Percentiles rank a stretch among this genome's conserved stretches.
Evolutionary conservation across 345 rosid species (phyloP).

Genomic region (Rhodamnia argentea): DNA sequence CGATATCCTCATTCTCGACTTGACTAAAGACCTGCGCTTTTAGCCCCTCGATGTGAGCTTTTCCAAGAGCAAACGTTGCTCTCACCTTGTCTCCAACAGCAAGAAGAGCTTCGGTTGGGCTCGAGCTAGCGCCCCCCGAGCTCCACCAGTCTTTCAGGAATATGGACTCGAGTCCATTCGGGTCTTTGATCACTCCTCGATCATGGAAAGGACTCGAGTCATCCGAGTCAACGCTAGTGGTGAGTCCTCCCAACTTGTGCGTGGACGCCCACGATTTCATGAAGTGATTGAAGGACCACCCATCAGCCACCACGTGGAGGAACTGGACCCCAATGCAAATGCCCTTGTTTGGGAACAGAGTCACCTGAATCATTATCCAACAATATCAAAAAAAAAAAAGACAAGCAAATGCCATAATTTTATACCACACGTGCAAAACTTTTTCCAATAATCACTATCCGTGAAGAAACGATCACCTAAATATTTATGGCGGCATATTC

Average conservation of each 20-base stretch:
- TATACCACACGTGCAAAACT: no score
- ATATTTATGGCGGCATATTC: no score
- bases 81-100: constrained; percentile 7
- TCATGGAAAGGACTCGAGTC: constrained; percentile 1
- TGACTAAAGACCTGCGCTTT: constrained; percentile 3
- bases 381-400: no score
- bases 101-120: not conserved
- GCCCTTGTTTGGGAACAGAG: constrained; percentile 28
- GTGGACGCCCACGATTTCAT: constrained; percentile 27
- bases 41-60: not conserved
- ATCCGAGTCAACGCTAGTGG: not conserved
- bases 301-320: constrained; percentile 25
- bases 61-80: constrained; percentile 9
- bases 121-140: not conserved
- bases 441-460: no score
- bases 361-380: not conserved
- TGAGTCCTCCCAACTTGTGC: not conserved
- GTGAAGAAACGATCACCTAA: no score
- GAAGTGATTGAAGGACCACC: constrained; percentile 23
- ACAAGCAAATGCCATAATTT: no score
- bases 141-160: constrained; percentile 1
- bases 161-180: not conserved
- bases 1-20: not conserved
- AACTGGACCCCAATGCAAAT: constrained; percentile 15
- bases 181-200: constrained; percentile 11